Percentiles rank a stretch among this genome's conserved stretches.
Conservation (phyloP, 2,329 filamentous ascomycete species). For the Cyphellophora attinorum region DNA sequence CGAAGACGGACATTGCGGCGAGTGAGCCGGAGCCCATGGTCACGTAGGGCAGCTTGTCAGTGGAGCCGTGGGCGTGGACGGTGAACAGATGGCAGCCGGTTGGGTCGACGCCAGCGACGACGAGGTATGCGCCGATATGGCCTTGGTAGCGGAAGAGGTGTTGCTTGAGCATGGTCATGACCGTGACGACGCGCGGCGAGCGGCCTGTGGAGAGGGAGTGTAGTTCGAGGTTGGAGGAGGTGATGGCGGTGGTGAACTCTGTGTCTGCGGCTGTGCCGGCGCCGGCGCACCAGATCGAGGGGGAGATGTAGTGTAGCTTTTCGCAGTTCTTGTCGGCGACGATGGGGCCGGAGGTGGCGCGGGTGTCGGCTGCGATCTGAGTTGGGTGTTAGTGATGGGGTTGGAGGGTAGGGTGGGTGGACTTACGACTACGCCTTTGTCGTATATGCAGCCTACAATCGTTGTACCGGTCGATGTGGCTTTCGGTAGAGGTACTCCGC, state of each 20-base stretch:
- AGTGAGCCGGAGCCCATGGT: conserved; percentile 97
- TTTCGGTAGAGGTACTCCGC: conserved; percentile 89
- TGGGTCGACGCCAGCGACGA: conserved; percentile 92
- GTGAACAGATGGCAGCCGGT: conserved; percentile 94
- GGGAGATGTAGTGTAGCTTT: conserved; percentile 97
- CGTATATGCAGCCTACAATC: conserved; percentile 93
- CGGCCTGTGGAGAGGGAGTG: conserved; percentile 94
- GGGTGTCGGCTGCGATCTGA: conserved; percentile 92
- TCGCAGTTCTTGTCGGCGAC: conserved; percentile 99
- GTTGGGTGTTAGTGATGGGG: conserved; percentile 14
- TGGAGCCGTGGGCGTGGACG: conserved; percentile 95
- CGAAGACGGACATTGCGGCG: conserved; percentile 96
- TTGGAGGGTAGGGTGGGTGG: conserved; percentile 2
- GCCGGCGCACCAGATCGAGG: conserved; percentile 98
- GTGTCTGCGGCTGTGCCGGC: conserved; percentile 97
- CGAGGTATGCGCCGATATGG: conserved; percentile 94
- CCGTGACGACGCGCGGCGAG: conserved; percentile 92
- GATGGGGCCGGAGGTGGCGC: conserved; percentile 93
- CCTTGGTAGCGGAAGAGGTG: conserved; percentile 98
- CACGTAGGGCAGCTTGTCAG: conserved; percentile 97
- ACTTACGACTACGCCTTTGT: conserved; percentile 87
- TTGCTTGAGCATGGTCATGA: conserved; percentile 99
- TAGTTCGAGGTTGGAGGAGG: conserved; percentile 96
- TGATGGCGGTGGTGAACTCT: conserved; percentile 96
- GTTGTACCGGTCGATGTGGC: conserved; percentile 98